Conservation (phyloP, 164 flowering plant genomes). For the Dillenia suffruticosa region DNA sequence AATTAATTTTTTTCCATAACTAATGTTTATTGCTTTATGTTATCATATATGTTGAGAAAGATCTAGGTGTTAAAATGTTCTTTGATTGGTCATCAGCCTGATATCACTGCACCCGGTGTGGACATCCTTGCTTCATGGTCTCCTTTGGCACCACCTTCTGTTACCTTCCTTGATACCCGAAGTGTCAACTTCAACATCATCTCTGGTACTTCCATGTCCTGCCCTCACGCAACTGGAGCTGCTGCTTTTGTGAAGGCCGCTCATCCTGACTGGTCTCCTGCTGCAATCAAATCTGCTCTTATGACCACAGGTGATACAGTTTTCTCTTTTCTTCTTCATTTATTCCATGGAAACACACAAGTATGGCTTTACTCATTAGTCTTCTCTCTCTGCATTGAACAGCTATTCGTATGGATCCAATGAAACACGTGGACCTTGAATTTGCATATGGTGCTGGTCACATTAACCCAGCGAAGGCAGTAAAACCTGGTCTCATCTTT, state of each 20-base stretch:
- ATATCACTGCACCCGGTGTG: slow-evolving; percentile 23
- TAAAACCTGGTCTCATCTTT: slow-evolving; percentile 23
- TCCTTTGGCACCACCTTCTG: background rate
- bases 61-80: background rate
- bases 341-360: background rate
- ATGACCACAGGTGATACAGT: slow-evolving; percentile 13
- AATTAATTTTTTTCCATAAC: background rate
- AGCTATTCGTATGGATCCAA: slow-evolving; percentile 21
- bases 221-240: slow-evolving; percentile 14
- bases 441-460: slow-evolving; percentile 29
- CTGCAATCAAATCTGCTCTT: slow-evolving; percentile 14
- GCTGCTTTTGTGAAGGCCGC: slow-evolving; percentile 13
- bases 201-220: slow-evolving; percentile 19
- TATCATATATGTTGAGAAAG: background rate
- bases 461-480: slow-evolving; percentile 19
- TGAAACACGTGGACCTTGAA: slow-evolving; percentile 11
- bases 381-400: background rate
- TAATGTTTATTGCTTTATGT: background rate
- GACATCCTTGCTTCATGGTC: slow-evolving; percentile 24
- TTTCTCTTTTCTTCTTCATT: background rate
- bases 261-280: slow-evolving; percentile 13
- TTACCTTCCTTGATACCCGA: background rate
- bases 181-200: slow-evolving; percentile 4
- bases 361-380: background rate
- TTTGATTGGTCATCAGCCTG: slow-evolving; percentile 12